Base-by-base conservation (phyloP, 1,284 basidiomycete species). In the Pseudozyma pruni region DNA sequence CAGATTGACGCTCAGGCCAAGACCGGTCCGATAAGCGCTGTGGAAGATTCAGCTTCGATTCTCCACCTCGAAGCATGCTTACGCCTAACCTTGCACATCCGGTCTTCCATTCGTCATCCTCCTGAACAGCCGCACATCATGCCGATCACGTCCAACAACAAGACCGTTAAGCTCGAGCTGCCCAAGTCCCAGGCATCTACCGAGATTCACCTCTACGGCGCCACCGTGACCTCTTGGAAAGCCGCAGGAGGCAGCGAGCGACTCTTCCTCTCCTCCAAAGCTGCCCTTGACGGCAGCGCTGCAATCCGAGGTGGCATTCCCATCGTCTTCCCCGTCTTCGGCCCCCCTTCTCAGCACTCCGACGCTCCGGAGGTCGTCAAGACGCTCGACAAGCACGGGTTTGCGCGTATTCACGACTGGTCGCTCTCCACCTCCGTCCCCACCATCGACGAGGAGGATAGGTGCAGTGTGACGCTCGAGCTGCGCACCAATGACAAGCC, bases 141-240 rank as follows among this genome's bases (percentile, higher is more conserved):
- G 68, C 68, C 68, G 4, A 46, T 66, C 34, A 58, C 55, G 14
- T 33, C 52, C 62, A 35, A 62, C 43, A 44, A 52, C 37, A 48
- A 49, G 7, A 55, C 69, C 16, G 39, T 72, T 8, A 44, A 41
- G 13, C 56, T 72, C 8, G 64, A 68, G 39, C 57, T 72, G 29
- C 60, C 70, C 20, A 63, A 63, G 35, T 68, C 64, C 8, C 48
- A 64, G 34, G 70, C 64, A 3, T 64, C 64, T 7, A 69, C 66
- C 22, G 70, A 78, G 31, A 40, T 79, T 8, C 59, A 60, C 38
- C 53, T 75, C 34, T 76, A 64, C 35, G 78, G 78, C 14, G 76
- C 78, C 7, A 79, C 78, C 16, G 74, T 79, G 16, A 72, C 76
- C 41, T 64, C 58, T 19, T 79, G 76, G 76, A 78, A 74, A 45